Conservation (phyloP, 495 filamentous ascomycete genomes). For the Sphaerosporella brunnea region DNA sequence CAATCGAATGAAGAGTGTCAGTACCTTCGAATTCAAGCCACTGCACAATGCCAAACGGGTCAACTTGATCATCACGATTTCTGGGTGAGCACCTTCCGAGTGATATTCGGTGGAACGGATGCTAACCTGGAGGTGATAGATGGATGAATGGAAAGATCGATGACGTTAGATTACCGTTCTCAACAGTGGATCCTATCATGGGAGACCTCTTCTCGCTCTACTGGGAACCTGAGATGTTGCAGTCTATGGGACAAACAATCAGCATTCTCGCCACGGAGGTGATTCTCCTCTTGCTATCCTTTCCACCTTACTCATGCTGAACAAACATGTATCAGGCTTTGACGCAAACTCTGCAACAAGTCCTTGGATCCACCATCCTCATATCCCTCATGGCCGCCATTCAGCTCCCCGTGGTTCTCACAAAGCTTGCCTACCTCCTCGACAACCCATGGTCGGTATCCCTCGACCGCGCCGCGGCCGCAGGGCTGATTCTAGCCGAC, state of each 20-base stretch:
- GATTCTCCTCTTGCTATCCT: constrained; percentile 15
- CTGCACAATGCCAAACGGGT: constrained; percentile 95
- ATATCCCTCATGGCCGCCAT: constrained; percentile 79
- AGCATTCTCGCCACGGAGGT: constrained; percentile 97
- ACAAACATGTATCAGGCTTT: constrained; percentile 44
- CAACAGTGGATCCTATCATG: constrained; percentile 94
- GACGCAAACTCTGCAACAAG: constrained; percentile 88
- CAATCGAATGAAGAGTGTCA: constrained; percentile 72
- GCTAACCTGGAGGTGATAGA: constrained; percentile 9
- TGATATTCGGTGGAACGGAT: constrained; percentile 1
- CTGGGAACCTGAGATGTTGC: constrained; percentile 98
- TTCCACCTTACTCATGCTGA: constrained; percentile 8
- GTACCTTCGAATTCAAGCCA: constrained; percentile 91
- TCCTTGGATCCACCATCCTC: constrained; percentile 78
- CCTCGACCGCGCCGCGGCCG: constrained; percentile 66
- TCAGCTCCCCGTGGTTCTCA: constrained; percentile 80
- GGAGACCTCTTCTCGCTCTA: constrained; percentile 92
- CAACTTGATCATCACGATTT: constrained; percentile 87
- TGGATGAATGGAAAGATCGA: constrained; percentile 99
- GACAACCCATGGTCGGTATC: constrained; percentile 98
- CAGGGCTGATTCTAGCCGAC: constrained; percentile 89
- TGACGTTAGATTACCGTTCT: constrained; percentile 86
- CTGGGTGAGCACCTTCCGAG: constrained; percentile 34
- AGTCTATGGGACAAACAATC: constrained; percentile 92
- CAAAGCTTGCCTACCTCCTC: constrained; percentile 90